Percentiles rank a stretch among this genome's conserved stretches.
Evolutionary conservation across 2,329 filamentous ascomycete species (phyloP).

Genomic region (Exserohilum rostratum): DNA sequence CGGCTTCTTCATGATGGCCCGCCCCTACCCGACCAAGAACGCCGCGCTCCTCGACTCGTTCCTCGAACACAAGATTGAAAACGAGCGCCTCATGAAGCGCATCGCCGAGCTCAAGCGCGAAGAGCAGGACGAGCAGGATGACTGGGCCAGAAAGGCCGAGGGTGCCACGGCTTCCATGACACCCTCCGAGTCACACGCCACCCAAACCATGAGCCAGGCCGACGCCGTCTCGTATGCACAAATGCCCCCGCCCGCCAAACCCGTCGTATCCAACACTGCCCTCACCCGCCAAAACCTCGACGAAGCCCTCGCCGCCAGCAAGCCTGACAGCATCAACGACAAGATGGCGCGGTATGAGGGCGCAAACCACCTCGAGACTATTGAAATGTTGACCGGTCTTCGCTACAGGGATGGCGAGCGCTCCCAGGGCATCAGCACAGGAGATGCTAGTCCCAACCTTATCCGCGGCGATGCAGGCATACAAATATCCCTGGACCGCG

Average conservation of each 20-base stretch:
- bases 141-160: slow-evolving; percentile 66
- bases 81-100: slow-evolving; percentile 81
- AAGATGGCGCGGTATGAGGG: slow-evolving; percentile 85
- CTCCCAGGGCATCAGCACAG: slow-evolving; percentile 85
- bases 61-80: slow-evolving; percentile 95
- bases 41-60: slow-evolving; percentile 87
- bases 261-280: slow-evolving; percentile 66
- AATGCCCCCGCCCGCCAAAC: slow-evolving; percentile 72
- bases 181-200: slow-evolving; percentile 49
- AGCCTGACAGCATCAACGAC: slow-evolving; percentile 78
- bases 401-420: slow-evolving; percentile 88
- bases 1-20: slow-evolving; percentile 91
- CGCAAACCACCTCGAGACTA: slow-evolving; percentile 76
- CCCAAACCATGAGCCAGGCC: slow-evolving; percentile 44
- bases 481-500: slow-evolving; percentile 79
- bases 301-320: slow-evolving; percentile 68
- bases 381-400: slow-evolving; percentile 90
- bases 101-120: slow-evolving; percentile 86
- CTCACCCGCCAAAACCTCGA: slow-evolving; percentile 83
- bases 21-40: slow-evolving; percentile 88
- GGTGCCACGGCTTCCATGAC: slow-evolving; percentile 46
- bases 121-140: slow-evolving; percentile 79
- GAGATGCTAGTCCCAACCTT: slow-evolving; percentile 77
- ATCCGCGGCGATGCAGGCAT: slow-evolving; percentile 88
- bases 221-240: slow-evolving; percentile 54